Evolutionary conservation across 2,329 filamentous ascomycete genomes (phyloP), one percentile per base, ranked within the genome.

Genomic region (Daldinia eschscholtzii): DNA sequence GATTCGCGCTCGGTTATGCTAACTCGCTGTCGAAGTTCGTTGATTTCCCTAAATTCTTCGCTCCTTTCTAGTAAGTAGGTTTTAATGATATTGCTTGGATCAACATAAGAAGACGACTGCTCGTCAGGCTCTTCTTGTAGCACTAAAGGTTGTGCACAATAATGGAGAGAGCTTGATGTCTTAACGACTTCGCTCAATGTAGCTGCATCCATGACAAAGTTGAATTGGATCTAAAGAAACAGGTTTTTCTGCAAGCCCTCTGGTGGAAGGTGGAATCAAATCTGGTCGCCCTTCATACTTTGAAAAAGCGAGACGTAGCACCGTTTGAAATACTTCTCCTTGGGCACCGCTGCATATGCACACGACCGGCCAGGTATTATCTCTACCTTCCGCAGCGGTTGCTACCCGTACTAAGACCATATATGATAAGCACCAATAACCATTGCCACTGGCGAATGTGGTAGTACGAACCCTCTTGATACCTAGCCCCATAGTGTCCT

Each of bases 1-100:
- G 10, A 20, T 26, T 35, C 9, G 44, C 4, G 33, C n/a, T 9
- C 4, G 30, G 9, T 33, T 6, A 6, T 20, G 33, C 58, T 42
- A 2, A 39, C 61, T 20, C 35, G 44, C 13, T 59, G 12, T 18
- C 61, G 55, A 20, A 64, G 61, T 9, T 55, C 46, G 23, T 4
- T 28, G 3, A 64, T 18, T 6, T 39, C 7, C 9, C 44, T 44
- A 46, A 55, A 59, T 18, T 64, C 61, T 7, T 46, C 23, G 13
- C 53, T 57, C 37, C 53, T 20, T 30, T 57, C 33, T 12, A 57
- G 15, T 10, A 57, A 23, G n/a, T 57, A 57, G 5, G 2, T 7
- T 20, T 26, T 57, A n/a, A 57, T 55, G 3, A 5, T n/a, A 15
- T 39, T 1, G 52, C 20, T 55, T 6, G 23, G 46, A n/a, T 50